Evolutionary conservation across 228 moss, liverwort and hornwort species (phyloP), one percentile per base, ranked within the genome.

Genomic region (Sphagnum magellanicum): DNA sequence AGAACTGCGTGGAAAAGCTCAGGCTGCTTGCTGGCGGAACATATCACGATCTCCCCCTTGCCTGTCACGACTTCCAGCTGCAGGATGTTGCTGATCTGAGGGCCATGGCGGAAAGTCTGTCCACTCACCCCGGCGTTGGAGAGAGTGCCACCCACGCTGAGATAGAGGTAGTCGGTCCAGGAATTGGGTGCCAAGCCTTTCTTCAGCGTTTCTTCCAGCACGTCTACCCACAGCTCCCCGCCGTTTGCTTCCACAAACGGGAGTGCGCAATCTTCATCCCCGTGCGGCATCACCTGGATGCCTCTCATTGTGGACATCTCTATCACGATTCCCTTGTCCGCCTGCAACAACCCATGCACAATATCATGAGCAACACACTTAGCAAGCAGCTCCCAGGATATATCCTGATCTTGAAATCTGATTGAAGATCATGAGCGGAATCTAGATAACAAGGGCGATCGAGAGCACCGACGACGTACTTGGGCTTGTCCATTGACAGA

Each of bases 81-180:
- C 17, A 92, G 61, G 52, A 95, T 89, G 51, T 95, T 92, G 81
- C 75, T 95, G 67, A 95, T 82, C 78, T 95, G 79, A 63, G 95
- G 95, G 68, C 95, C 95, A 77, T 87, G 84, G 68, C 88, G 90
- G 59, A 89, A 84, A n/a, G 92, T 53, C 58, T 95, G 95, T 48
- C 95, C 95, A 63, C 95, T 95, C 48, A 92, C 72, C n/a, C 92
- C 95, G 1, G 95, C 92, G 71, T 95, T 95, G 3, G 95, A 95
- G 53, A 95, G 71, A 11, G 95, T 95, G 49, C 92, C 95, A 16
- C 95, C 95, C 10, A 95, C 85, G 50, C 83, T 92, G 55, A 95
- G 87, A 74, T 84, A 80, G n/a, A 95, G 82, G 68, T 95, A 92
- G 52, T 95, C 95, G 5, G 95, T 95, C 84, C 92, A 95, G 32